A percentile compares a stretch with the other conserved stretches of the same genome.
Conservation (phyloP, 2,329 filamentous ascomycete genomes). For the Cryphonectria japonica region DNA sequence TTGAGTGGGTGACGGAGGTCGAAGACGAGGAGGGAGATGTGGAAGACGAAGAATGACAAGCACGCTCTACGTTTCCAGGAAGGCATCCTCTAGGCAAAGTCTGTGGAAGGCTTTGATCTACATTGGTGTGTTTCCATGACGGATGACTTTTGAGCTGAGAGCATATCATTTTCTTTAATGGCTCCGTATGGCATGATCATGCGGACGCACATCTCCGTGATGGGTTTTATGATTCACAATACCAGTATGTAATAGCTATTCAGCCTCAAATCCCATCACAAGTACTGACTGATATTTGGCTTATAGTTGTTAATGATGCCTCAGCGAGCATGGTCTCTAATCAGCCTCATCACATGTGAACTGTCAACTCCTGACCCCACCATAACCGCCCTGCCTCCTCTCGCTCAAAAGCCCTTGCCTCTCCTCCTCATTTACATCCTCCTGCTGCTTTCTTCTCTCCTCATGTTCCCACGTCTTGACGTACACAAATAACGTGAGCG, state of each 20-base stretch:
- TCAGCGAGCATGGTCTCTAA: too few relatives aligned
- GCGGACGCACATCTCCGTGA: not conserved
- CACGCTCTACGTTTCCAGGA: not conserved
- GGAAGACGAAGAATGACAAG: not conserved
- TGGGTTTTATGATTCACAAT: not conserved
- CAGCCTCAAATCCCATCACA: not conserved
- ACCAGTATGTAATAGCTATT: not conserved
- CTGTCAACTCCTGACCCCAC: not conserved
- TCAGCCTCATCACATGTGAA: not conserved
- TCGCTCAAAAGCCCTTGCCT: not conserved
- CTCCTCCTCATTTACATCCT: not conserved
- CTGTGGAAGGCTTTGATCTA: not conserved
- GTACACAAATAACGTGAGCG: conserved; percentile 59
- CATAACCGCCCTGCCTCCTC: not conserved
- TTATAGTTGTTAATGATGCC: too few relatives aligned
- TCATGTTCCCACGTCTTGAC: conserved; percentile 30
- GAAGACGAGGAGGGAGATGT: not conserved
- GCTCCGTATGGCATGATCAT: not conserved
- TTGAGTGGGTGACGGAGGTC: not conserved
- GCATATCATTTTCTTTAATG: not conserved
- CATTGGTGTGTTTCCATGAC: not conserved
- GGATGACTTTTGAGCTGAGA: not conserved
- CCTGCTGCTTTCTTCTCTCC: not conserved
- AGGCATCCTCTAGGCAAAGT: not conserved
- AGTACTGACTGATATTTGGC: not conserved